These are phyloP conservation scores for Lactuca sativa DNA, from an alignment of 129 eudicot genomes.

Conservation along the genomic window DNA sequence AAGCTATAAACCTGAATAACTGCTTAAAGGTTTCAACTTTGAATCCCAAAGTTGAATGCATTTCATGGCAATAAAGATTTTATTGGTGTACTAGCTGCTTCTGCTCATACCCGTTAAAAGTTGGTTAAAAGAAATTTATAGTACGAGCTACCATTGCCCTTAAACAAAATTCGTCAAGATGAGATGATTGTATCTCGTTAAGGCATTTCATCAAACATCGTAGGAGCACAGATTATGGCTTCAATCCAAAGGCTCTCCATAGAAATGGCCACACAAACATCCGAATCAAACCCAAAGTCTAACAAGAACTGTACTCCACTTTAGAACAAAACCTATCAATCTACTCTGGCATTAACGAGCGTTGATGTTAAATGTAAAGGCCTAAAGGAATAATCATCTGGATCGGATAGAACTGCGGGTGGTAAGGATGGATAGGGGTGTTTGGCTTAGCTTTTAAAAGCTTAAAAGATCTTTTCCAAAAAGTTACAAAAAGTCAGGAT, in stretches of 20 bases:
- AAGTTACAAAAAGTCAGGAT: too few species aligned
- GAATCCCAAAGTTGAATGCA: slow-evolving; percentile 21
- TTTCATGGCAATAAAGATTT: slow-evolving; percentile 21
- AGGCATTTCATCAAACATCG: slow-evolving; percentile 34
- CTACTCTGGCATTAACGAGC: background rate
- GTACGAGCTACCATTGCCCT: slow-evolving; percentile 2
- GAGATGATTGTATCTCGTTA: slow-evolving; percentile 12
- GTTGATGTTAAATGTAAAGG: background rate
- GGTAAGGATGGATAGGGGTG: slow-evolving; percentile 13
- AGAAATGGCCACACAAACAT: too few species aligned
- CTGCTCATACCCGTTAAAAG: background rate
- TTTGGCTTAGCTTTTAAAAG: too few species aligned
- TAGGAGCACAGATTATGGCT: background rate
- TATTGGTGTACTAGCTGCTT: background rate
- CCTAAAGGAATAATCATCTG: background rate
- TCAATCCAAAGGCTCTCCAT: background rate
- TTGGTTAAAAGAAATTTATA: background rate
- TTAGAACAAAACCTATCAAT: too few species aligned
- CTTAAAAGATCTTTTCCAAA: too few species aligned
- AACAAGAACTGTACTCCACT: too few species aligned
- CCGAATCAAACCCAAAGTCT: too few species aligned
- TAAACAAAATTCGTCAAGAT: slow-evolving; percentile 22
- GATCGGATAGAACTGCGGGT: background rate
- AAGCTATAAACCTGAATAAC: slow-evolving; percentile 18
- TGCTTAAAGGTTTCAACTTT: slow-evolving; percentile 15